Evolutionary conservation across 2,329 filamentous ascomycete genomes (phyloP), one percentile per base, ranked within the genome.

Genomic region (Pseudogymnoascus sp.): DNA sequence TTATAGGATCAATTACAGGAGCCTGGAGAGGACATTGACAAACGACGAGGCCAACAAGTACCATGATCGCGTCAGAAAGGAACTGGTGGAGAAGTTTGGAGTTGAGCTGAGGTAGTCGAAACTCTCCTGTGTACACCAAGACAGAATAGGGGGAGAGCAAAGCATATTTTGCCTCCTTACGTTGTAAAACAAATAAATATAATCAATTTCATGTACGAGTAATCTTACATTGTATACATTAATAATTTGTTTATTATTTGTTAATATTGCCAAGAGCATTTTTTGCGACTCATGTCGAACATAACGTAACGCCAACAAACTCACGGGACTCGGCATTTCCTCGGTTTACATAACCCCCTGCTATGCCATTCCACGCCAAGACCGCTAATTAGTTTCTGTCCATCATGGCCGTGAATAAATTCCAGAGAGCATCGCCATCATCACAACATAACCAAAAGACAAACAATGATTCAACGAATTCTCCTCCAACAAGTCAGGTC

Each of bases 1-100:
- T 76, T 99, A 97, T 75, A 83, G 93, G 67, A 88, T 97, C 75
- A 93, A 93, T 73, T 99, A 99, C 77, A 85, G 95, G 68, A 96
- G 92, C 75, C 78, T 96, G 69, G 93, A 97, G 79, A 84, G 89
- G 72, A 99, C 93, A 1, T 78, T 99, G 74, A 96, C 89, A 8
- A 95, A 92, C 70, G 80, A 83, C 37, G 90, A 96, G 79, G 84
- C 86, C 10, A 96, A 96, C 73, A 75, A 79, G 47, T 76, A 96
- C 72, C 93, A 99, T 74, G 80, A 86, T 60, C 75, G 80, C 68
- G 87, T 97, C 51, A 79, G 81, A 45, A 71, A 77, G 66, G 81
- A 83, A 67, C 77, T 97, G 67, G 86, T 90, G 2, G 77, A 83
- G 65, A 84, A 85, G 69, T 78, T 96, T 64, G 89, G 89, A 0